These are phyloP conservation scores for Colletotrichum magnum DNA, from an alignment of 2,329 filamentous ascomycete species.

Conservation along the genomic window DNA sequence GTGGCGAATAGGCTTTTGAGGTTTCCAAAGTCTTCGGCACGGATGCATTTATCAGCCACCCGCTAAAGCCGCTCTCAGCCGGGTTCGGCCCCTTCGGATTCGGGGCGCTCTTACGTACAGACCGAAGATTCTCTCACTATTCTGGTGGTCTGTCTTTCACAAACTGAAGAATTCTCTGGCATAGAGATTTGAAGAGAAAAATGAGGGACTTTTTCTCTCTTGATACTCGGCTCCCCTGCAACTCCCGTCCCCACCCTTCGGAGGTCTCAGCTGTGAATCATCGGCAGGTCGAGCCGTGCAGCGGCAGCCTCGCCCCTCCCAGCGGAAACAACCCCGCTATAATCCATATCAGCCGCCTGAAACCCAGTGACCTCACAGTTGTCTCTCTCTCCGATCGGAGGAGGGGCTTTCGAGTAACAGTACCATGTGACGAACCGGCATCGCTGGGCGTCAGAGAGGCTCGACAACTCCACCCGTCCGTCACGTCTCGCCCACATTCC, in stretches of 20 bases:
- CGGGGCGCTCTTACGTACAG: background rate
- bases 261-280: constrained; percentile 17
- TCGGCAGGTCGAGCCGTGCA: constrained; percentile 26
- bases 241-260: too few species aligned
- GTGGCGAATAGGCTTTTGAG: constrained; percentile 28
- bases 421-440: too few species aligned
- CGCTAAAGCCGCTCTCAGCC: constrained; percentile 31
- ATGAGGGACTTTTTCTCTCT: background rate
- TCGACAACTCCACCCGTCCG: too few species aligned
- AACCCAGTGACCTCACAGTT: background rate
- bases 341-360: background rate
- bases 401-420: too few species aligned
- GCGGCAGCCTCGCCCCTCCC: constrained; percentile 12
- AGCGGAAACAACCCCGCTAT: constrained; percentile 30
- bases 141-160: too few species aligned
- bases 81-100: constrained; percentile 13
- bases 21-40: constrained; percentile 14
- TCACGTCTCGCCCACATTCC: too few species aligned
- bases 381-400: background rate
- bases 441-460: too few species aligned
- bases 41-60: constrained; percentile 31
- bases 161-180: too few species aligned
- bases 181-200: too few species aligned
- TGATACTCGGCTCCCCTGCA: too few species aligned
- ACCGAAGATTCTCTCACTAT: too few species aligned